Evolutionary conservation across 129 eudicot genomes (phyloP).

Genomic region (Artemisia argyi): DNA sequence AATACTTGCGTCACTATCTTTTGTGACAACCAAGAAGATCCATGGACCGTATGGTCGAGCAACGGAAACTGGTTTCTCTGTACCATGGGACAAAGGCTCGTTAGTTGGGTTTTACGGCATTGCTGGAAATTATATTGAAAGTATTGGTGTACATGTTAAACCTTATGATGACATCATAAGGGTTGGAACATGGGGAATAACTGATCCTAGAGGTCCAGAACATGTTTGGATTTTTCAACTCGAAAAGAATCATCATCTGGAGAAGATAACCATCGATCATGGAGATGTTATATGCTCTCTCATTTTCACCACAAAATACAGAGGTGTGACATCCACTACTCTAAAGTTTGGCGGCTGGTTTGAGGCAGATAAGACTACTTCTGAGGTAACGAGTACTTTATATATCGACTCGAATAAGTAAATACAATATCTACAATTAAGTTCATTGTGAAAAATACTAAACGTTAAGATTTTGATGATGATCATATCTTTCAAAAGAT

Average conservation of each 20-base stretch:
- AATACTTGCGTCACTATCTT: not conserved
- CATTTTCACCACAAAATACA: constrained; percentile 9
- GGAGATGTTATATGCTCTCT: constrained; percentile 19
- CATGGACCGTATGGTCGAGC: constrained; percentile 23
- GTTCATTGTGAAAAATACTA: too few relatives aligned
- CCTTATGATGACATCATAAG: not conserved
- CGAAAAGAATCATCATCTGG: constrained; percentile 7
- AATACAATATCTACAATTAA: too few relatives aligned
- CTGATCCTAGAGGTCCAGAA: not conserved
- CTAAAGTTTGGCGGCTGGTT: not conserved
- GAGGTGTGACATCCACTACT: not conserved
- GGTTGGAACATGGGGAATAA: constrained; percentile 20
- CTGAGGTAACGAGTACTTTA: not conserved
- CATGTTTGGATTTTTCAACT: constrained; percentile 9
- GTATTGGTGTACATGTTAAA: constrained; percentile 15
- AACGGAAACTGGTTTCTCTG: not conserved
- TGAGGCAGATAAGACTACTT: not conserved
- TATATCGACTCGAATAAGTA: not conserved
- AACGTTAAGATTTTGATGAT: not conserved
- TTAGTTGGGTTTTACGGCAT: constrained; percentile 9
- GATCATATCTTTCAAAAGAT: too few relatives aligned
- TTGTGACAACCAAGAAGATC: not conserved
- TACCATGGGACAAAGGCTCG: constrained; percentile 6
- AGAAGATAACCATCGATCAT: constrained; percentile 20
- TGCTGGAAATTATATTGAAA: constrained; percentile 18